phyloP scores from a whole-genome alignment of 768 basidiomycete species.

The Xanthoconium purpureum region DNA sequence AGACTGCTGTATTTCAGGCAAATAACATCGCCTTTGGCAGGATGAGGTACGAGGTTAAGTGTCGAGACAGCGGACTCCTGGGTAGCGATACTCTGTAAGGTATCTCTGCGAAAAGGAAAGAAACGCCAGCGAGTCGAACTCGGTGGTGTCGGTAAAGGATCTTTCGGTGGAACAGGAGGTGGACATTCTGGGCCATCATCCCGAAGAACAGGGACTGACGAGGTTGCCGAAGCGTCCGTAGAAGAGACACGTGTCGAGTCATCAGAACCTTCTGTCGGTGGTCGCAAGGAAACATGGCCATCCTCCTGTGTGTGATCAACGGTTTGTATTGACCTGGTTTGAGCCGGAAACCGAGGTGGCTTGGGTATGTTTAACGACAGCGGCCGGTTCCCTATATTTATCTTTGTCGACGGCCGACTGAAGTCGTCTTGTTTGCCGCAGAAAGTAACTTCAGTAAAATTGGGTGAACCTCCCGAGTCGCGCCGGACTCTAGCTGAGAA shows the following conservation, averaged over 20 bases:
- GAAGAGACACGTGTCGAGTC: slow-evolving; percentile 18
- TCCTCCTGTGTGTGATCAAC: slow-evolving; percentile 14
- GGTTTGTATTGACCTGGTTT: slow-evolving; percentile 29
- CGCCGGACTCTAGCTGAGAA: slow-evolving; percentile 37
- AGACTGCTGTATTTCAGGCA: slow-evolving; percentile 73
- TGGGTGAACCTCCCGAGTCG: slow-evolving; percentile 35
- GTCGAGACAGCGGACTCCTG: slow-evolving; percentile 24
- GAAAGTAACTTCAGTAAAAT: slow-evolving; percentile 19
- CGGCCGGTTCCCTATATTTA: slow-evolving; percentile 12
- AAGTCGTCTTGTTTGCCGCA: slow-evolving; percentile 23
- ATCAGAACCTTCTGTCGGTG: slow-evolving; percentile 9
- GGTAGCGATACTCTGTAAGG: slow-evolving; percentile 27
- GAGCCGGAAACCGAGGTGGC: slow-evolving; percentile 15
- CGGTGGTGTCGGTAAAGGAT: slow-evolving; percentile 21
- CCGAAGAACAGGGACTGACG: slow-evolving; percentile 6
- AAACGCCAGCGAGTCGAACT: slow-evolving; percentile 48
- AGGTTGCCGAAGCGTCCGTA: slow-evolving; percentile 2
- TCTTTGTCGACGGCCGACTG: slow-evolving; percentile 15
- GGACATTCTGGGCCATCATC: slow-evolving; percentile 22
- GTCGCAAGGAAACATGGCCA: slow-evolving; percentile 1
- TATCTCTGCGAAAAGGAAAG: slow-evolving; percentile 45
- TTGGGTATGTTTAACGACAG: slow-evolving; percentile 23
- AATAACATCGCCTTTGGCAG: slow-evolving; percentile 63
- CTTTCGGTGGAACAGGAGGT: slow-evolving; percentile 31
- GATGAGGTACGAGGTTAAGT: slow-evolving; percentile 26